These are phyloP conservation scores for Populus tomentosa DNA, from an alignment of 441 rosid species.

Conservation along the genomic window DNA sequence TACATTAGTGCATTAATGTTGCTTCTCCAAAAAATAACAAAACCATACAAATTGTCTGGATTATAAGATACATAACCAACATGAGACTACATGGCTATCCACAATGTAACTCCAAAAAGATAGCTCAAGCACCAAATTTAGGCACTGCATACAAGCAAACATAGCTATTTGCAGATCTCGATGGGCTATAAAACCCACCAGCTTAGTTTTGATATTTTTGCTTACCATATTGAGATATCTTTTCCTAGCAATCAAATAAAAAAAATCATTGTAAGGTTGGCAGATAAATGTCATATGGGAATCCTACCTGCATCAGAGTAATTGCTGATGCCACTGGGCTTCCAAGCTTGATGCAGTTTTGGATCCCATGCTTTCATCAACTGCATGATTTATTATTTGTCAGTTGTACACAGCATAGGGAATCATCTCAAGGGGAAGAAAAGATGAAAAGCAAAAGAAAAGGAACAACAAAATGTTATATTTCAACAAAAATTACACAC, in stretches of 20 bases:
- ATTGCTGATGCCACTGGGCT: slow-evolving; percentile 47
- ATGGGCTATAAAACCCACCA: not conserved
- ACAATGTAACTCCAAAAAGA: too few species aligned
- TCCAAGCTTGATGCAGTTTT: slow-evolving; percentile 54
- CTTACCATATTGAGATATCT: not conserved
- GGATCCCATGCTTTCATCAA: slow-evolving; percentile 66
- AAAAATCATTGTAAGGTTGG: not conserved
- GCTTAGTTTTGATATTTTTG: not conserved
- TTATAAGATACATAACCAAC: not conserved
- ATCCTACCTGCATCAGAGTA: slow-evolving; percentile 53
- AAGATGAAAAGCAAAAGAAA: not conserved
- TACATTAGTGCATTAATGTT: not conserved
- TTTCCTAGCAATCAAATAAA: not conserved
- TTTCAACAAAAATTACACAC: not conserved
- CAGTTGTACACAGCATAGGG: not conserved
- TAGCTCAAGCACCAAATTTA: not conserved
- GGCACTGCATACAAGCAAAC: not conserved
- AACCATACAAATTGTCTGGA: not conserved
- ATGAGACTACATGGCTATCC: not conserved
- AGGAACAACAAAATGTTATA: not conserved
- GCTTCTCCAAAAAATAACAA: not conserved
- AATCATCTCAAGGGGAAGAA: not conserved
- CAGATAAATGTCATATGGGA: not conserved
- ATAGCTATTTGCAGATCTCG: not conserved
- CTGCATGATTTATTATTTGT: slow-evolving; percentile 44